phyloP scores from a whole-genome alignment of 2,329 filamentous ascomycete species.

The Grosmannia serpens region DNA sequence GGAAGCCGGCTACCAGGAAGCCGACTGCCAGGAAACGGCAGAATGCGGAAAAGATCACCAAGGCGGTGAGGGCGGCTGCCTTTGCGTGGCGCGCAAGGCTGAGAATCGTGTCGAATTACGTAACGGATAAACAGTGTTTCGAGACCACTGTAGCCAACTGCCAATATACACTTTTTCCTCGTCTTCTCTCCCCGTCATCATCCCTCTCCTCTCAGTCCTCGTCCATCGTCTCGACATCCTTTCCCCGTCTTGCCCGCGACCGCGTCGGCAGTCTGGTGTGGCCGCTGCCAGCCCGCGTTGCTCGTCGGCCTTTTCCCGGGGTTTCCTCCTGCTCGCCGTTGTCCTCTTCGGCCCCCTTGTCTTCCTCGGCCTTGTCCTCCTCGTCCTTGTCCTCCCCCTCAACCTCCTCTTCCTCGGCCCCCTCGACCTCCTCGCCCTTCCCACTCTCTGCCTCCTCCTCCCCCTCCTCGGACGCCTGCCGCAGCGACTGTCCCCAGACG shows the following conservation, averaged over 20 bases:
- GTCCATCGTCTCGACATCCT: conserved; percentile 2
- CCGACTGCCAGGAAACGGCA: background rate
- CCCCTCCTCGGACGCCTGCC: conserved; percentile 7
- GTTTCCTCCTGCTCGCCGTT: background rate
- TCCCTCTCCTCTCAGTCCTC: background rate
- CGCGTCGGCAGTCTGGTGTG: background rate
- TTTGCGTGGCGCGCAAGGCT: background rate
- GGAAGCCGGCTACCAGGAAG: too few relatives aligned
- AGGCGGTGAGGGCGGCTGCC: conserved; percentile 3
- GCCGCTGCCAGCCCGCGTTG: background rate
- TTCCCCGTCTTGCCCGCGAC: background rate
- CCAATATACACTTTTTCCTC: background rate
- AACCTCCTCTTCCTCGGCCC: background rate
- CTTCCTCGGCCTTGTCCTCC: background rate
- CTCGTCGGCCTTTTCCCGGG: background rate
- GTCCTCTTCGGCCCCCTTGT: background rate
- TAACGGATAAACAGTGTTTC: background rate
- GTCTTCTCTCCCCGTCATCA: background rate
- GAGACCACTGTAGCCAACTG: background rate
- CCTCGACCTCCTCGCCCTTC: background rate
- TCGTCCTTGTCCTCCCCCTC: background rate
- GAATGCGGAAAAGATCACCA: background rate
- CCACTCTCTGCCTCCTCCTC: background rate
- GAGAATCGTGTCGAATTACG: background rate
- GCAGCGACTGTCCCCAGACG: conserved; percentile 8